A percentile compares a stretch with the other conserved stretches of the same genome.
phyloP scores from a whole-genome alignment of 2,329 filamentous ascomycete species.

The Aspergillus sp. region DNA sequence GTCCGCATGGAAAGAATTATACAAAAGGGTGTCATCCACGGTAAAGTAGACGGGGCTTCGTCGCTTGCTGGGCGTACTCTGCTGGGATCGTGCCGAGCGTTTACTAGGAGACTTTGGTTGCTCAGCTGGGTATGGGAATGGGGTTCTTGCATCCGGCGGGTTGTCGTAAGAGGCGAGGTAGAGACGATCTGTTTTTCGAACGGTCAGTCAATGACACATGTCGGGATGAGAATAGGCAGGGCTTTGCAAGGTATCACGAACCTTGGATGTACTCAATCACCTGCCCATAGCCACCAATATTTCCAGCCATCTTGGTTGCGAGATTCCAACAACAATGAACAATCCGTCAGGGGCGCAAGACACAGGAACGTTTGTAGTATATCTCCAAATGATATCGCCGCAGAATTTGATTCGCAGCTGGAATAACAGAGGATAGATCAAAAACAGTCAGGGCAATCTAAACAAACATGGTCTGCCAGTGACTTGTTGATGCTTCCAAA shows the following conservation, averaged over 20 bases:
- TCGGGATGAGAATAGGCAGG: not conserved
- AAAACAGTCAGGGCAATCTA: constrained; percentile 18
- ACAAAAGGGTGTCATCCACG: constrained; percentile 85
- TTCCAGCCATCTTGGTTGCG: constrained; percentile 45
- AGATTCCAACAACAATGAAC: constrained; percentile 14
- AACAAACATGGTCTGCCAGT: constrained; percentile 27
- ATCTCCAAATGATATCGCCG: constrained; percentile 3
- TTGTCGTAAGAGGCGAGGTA: constrained; percentile 92
- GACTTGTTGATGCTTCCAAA: constrained; percentile 13
- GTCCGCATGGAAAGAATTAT: constrained; percentile 98
- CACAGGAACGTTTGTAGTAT: not conserved
- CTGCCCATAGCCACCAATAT: constrained; percentile 70
- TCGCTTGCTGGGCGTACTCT: constrained; percentile 55
- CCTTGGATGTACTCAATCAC: constrained; percentile 96
- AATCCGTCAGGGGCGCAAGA: constrained; percentile 3
- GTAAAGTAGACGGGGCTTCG: constrained; percentile 86
- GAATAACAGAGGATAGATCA: constrained; percentile 10
- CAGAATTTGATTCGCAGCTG: constrained; percentile 10
- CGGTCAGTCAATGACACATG: constrained; percentile 2
- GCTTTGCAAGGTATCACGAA: constrained; percentile 45
- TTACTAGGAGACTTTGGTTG: constrained; percentile 69
- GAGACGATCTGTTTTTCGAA: constrained; percentile 67
- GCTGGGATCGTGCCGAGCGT: constrained; percentile 65
- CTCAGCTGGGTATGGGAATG: constrained; percentile 75
- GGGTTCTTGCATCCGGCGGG: constrained; percentile 74